phyloP scores from a whole-genome alignment of 768 basidiomycete species.

The Tricholoma furcatifolium region DNA sequence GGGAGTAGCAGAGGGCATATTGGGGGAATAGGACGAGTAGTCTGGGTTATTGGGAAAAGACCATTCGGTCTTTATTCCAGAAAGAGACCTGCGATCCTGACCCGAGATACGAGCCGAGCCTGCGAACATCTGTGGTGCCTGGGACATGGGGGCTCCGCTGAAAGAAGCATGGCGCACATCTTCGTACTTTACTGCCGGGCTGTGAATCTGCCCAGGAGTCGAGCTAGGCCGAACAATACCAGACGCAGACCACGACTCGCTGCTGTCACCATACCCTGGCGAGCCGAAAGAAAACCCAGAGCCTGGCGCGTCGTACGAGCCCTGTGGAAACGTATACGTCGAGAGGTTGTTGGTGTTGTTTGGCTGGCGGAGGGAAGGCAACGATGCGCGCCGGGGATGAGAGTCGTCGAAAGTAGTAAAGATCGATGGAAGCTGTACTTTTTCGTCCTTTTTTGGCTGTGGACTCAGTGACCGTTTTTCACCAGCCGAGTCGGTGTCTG shows the following conservation, averaged over 20 bases:
- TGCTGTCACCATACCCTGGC: conserved; percentile 41
- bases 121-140: conserved; percentile 57
- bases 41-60: conserved; percentile 59
- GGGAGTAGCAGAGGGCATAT: conserved; percentile 44
- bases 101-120: conserved; percentile 71
- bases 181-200: conserved; percentile 64
- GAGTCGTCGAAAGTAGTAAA: conserved; percentile 68
- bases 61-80: conserved; percentile 71
- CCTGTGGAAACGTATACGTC: conserved; percentile 57
- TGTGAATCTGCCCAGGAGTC: conserved; percentile 58
- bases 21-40: conserved; percentile 43
- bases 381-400: conserved; percentile 35
- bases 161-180: conserved; percentile 72
- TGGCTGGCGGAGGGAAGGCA: conserved; percentile 61
- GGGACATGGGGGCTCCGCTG: conserved; percentile 49
- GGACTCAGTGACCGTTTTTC: conserved; percentile 62
- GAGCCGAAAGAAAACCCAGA: conserved; percentile 43
- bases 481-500: conserved; percentile 65
- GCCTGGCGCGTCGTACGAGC: conserved; percentile 44
- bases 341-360: conserved; percentile 42
- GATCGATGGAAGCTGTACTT: conserved; percentile 74
- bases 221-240: conserved; percentile 68
- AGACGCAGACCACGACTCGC: conserved; percentile 59
- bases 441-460: conserved; percentile 51
- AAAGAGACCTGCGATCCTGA: conserved; percentile 59